Evolutionary conservation across 192 early-diverging fungal genomes (phyloP).

Genomic region (Pilobolus umbonatus): DNA sequence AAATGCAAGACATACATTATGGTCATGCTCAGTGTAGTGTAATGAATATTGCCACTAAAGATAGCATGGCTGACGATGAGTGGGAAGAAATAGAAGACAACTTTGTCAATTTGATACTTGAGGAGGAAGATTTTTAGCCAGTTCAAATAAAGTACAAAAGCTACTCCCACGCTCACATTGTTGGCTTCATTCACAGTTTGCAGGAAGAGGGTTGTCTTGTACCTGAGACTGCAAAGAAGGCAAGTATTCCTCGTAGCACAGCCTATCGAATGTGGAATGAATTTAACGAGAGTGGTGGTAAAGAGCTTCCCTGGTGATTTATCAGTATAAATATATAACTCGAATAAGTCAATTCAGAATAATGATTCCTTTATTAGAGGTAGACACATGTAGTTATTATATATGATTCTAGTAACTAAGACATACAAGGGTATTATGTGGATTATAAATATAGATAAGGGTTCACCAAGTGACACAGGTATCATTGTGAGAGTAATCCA

Average conservation of each 20-base stretch:
- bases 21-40: conserved; percentile 12
- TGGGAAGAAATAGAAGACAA: conserved; percentile 7
- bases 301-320: conserved; percentile 11
- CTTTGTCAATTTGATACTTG: background rate
- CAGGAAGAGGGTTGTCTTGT: conserved; percentile 9
- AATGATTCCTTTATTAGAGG: no score
- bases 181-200: conserved; percentile 11
- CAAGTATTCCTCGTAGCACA: conserved; percentile 3
- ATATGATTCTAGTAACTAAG: no score
- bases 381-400: no score
- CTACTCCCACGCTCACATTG: conserved; percentile 4
- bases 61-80: conserved; percentile 10
- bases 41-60: conserved; percentile 14
- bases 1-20: conserved; percentile 16
- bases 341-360: no score
- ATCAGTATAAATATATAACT: no score
- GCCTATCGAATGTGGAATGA: conserved; percentile 10
- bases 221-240: conserved; percentile 8
- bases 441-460: no score
- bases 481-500: no score
- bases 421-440: no score
- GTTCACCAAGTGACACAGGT: no score
- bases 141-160: conserved; percentile 16
- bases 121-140: conserved; percentile 5
- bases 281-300: conserved; percentile 15